Evolutionary conservation across 768 basidiomycete genomes (phyloP).

Genomic region (Russula earlei): DNA sequence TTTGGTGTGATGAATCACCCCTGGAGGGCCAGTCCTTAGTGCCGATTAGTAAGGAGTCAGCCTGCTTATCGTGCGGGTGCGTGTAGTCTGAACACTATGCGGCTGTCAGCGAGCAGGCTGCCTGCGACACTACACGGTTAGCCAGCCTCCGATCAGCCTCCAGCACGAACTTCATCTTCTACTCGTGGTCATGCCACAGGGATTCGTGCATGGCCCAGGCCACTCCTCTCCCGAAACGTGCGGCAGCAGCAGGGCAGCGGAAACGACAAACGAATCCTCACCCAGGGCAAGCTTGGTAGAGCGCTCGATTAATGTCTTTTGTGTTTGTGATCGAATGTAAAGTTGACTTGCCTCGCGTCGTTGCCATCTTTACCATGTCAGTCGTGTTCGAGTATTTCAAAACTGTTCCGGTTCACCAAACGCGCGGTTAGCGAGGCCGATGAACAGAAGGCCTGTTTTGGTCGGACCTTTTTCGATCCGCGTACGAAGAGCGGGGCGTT

Average conservation of each 20-base stretch:
- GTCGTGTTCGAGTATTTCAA: not conserved
- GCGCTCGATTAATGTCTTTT: constrained; percentile 12
- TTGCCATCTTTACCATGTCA: not conserved
- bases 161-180: not conserved
- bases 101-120: constrained; percentile 2
- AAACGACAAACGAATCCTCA: not conserved
- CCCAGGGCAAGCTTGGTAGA: not conserved
- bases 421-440: not conserved
- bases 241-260: not conserved
- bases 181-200: not conserved
- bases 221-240: not conserved
- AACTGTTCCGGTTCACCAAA: not conserved
- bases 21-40: not conserved
- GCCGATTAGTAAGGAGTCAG: constrained; percentile 6
- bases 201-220: not conserved
- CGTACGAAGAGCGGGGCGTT: not conserved
- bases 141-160: constrained; percentile 12
- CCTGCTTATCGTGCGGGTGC: constrained; percentile 9
- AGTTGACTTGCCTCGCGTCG: not conserved
- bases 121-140: constrained; percentile 3
- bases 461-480: not conserved
- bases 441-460: not conserved
- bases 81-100: constrained; percentile 1
- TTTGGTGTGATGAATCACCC: not conserved
- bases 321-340: constrained; percentile 35